Evolutionary conservation across 148 eudicot genomes (phyloP), one percentile per base, ranked within the genome.

Genomic region (Persicaria maculosa): DNA sequence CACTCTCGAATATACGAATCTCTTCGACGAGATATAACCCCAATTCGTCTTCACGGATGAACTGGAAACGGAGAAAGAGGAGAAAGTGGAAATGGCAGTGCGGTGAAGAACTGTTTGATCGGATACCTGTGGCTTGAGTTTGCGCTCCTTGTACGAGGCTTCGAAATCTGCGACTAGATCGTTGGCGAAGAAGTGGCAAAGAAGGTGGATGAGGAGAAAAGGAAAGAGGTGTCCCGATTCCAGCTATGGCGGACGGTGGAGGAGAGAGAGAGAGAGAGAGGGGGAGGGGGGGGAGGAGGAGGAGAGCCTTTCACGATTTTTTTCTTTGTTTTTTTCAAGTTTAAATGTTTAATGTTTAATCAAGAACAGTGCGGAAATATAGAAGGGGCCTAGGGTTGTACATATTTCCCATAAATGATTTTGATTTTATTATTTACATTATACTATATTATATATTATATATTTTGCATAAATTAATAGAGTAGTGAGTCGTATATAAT

Each of bases 171-270:
- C 11, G 20, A 68, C 19, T 68, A 20, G 72, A 7, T 5, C 48
- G 50, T 43, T 43, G 25, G 17, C 50, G 72, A 68, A 64, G 50
- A 44, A 61, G 44, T 61, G 11, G 4, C 55, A 10, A 20, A 61
- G 5, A 61, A 22, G 2, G 40, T 31, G 67, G 12, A 9, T 3
- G 36, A 22, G 31, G 22, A 25, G 67, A 25, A 22, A 31, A 43
- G 15, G 4, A 10, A 20, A 25, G 25, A 31, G 22, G 40, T 31
- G 1, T 31, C 57, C 14, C 57, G n/a, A 36, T 44, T 12, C 48
- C 48, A 15, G 47, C 72, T 15, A 68, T 44, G 72, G 72, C 72
- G 50, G 72, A 68, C 71, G 16, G 11, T n/a, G 71, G 46, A 15
- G 17, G 50, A 44, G 72, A 44, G 53, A 47, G 72, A 44, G n/a